Base-by-base conservation (phyloP, 2,329 filamentous ascomycete species). In the Clarireedia hainanense region DNA sequence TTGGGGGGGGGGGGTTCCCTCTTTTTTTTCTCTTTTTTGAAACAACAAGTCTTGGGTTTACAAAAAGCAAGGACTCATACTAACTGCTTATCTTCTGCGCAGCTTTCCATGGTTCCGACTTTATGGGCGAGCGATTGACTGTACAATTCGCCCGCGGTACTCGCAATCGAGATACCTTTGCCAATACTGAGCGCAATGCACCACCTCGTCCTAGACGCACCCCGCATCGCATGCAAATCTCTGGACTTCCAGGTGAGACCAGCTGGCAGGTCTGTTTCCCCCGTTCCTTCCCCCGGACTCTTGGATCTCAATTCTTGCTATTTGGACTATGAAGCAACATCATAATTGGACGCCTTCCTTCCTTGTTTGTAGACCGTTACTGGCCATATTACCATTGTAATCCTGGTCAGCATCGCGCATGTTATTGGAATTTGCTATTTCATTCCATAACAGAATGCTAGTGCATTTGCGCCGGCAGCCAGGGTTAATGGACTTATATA, bases 211-310 rank as follows among this genome's bases (percentile, higher is more conserved):
- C 94, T 63, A 88, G 94, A 70, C 91, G 94, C 73, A 99, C 94
- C 65, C 85, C 91, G 65, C 91, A 91, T 75, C 88, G 94, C 73
- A 97, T 99, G 94, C 87, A 92, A 74, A 95, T 99, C 70, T 88
- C 89, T 79, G 92, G 91, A 78, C 89, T 99, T 75, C 91, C 92
- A 72, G 85, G 84, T 77, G 92, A 97, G 80, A 99, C 94, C 80
- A 96, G 91, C 84, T 99, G 94, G 94, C 94, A 99, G 94, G 94
- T 99, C 87, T 94, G 94, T 88, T 78, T 72, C 78, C 78, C 81
- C 77, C 76, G 75, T 81, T 80, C 71, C 68, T 80, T 77, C 72
- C 73, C 67, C 68, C 69, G 69, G 69, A 69, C 66, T 71, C 65
- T 70, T 68, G 68, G 67, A 69, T 66, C 61, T 68, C 58, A 65